Evolutionary conservation across 176 grass and related monocot genomes (phyloP).

Genomic region (Stipa capillata): DNA sequence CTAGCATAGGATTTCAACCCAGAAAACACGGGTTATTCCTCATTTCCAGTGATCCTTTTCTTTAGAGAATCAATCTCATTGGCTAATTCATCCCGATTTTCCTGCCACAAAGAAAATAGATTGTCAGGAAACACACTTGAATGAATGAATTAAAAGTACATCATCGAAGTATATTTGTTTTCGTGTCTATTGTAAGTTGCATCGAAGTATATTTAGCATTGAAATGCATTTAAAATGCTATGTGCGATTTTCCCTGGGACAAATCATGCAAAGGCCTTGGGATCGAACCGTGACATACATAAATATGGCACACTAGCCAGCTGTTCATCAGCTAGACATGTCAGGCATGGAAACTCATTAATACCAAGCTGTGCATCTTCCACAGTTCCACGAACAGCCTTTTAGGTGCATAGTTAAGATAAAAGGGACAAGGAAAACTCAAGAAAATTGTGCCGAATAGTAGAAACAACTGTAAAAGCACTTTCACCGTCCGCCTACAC

Average conservation of each 20-base stretch:
- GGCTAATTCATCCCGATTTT: constrained; percentile 59
- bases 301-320: not conserved
- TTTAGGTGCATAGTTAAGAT: not conserved
- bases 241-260: not conserved
- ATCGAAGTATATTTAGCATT: not conserved
- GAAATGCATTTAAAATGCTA: not conserved
- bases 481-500: not conserved
- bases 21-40: constrained; percentile 27
- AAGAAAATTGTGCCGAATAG: constrained; percentile 5
- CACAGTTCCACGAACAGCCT: not conserved
- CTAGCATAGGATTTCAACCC: not conserved
- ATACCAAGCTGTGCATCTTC: constrained; percentile 7
- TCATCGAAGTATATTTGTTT: not conserved
- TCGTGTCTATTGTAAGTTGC: not conserved
- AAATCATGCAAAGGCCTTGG: not conserved
- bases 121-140: not conserved
- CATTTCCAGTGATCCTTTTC: constrained; percentile 50
- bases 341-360: not conserved
- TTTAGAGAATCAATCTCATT: constrained; percentile 44
- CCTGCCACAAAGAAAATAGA: constrained; percentile 18
- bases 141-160: not conserved
- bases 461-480: constrained; percentile 13
- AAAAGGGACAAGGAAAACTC: constrained; percentile 3
- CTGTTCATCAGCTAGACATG: constrained; percentile 8
- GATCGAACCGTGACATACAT: not conserved